Evolutionary conservation across 306 rosid species (phyloP).

Genomic region (Acacia crassicarpa): DNA sequence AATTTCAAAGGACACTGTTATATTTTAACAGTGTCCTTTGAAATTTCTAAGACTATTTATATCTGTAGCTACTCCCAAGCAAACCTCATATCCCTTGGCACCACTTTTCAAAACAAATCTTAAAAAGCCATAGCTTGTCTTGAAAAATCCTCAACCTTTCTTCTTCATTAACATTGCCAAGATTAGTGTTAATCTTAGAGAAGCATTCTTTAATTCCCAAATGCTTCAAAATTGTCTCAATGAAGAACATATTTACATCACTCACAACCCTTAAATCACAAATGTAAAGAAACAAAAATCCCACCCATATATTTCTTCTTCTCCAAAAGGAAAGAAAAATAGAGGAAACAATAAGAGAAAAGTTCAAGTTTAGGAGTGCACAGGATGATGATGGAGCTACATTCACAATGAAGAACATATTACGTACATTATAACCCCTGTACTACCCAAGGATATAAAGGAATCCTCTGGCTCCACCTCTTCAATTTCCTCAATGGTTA

Average conservation of each 20-base stretch:
- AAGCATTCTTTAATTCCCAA: slow-evolving; percentile 61
- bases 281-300: slow-evolving; percentile 26
- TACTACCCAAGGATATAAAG: slow-evolving; percentile 50
- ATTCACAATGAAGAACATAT: slow-evolving; percentile 54
- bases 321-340: background rate
- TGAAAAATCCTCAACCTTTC: slow-evolving; percentile 47
- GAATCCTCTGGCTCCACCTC: slow-evolving; percentile 43
- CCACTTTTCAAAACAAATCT: no score
- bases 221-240: slow-evolving; percentile 67
- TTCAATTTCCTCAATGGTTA: slow-evolving; percentile 49
- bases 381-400: slow-evolving; percentile 54
- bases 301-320: no score
- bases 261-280: slow-evolving; percentile 84
- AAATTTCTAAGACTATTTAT: no score
- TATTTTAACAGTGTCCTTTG: no score
- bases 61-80: no score
- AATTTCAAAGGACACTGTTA: no score
- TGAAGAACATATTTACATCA: slow-evolving; percentile 74
- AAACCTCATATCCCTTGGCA: no score
- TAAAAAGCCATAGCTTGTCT: no score
- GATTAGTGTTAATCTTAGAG: slow-evolving; percentile 72
- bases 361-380: background rate
- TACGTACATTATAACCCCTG: no score
- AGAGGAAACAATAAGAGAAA: background rate
- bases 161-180: slow-evolving; percentile 52